These are phyloP conservation scores for Ramularia endophylla DNA, from an alignment of 2,329 filamentous ascomycete species.

Conservation along the genomic window DNA sequence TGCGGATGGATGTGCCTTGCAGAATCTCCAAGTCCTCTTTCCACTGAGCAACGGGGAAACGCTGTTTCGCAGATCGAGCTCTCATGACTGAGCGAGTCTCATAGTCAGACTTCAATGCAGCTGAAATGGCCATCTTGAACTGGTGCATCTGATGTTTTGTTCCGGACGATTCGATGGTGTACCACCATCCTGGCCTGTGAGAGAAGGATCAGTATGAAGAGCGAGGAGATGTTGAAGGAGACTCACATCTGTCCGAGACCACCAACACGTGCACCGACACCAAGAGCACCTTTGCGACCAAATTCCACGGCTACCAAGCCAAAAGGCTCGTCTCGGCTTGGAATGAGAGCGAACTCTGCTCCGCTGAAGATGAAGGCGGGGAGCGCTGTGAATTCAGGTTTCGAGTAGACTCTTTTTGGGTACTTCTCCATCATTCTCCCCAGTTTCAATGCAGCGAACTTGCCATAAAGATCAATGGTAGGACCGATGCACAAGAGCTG, in stretches of 20 bases:
- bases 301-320: conserved; percentile 65
- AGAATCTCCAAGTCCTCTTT: conserved; percentile 58
- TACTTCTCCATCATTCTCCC: conserved; percentile 60
- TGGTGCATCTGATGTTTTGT: conserved; percentile 59
- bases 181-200: conserved; percentile 62
- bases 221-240: too few relatives aligned
- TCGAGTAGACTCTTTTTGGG: conserved; percentile 60
- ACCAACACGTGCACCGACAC: conserved; percentile 60
- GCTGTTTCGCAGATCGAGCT: conserved; percentile 58
- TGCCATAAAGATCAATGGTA: conserved; percentile 62
- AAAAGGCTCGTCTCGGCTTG: conserved; percentile 63
- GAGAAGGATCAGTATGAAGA: too few relatives aligned
- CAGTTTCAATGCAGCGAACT: conserved; percentile 61
- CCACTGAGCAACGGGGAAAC: conserved; percentile 64
- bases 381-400: conserved; percentile 60
- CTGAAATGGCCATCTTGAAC: conserved; percentile 59
- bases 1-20: conserved; percentile 54
- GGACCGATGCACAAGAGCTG: conserved; percentile 60
- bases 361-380: conserved; percentile 64
- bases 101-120: conserved; percentile 52
- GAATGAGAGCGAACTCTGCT: conserved; percentile 63
- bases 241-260: conserved; percentile 59
- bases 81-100: conserved; percentile 57
- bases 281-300: conserved; percentile 61
- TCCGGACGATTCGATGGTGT: conserved; percentile 59